These are phyloP conservation scores for Jacaranda copaia DNA, from an alignment of 257 asterid species.

Conservation along the genomic window DNA sequence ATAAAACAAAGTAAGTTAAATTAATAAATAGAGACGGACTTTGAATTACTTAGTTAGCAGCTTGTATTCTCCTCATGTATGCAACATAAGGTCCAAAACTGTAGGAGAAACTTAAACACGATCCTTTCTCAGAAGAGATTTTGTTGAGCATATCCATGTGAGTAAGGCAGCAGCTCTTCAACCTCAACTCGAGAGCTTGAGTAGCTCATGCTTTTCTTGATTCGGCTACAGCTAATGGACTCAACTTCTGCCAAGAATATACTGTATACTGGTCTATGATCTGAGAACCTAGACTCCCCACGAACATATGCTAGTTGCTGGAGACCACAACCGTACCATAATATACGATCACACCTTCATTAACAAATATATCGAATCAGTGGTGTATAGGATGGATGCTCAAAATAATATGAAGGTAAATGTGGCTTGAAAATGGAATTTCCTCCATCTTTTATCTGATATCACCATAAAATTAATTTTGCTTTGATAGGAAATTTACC, in stretches of 20 bases:
- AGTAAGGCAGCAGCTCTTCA: slow-evolving; percentile 75
- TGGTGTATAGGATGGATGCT: too few species aligned
- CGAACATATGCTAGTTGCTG: slow-evolving; percentile 85
- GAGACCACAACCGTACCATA: slow-evolving; percentile 85
- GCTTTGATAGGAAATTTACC: slow-evolving; percentile 49
- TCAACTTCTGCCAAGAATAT: slow-evolving; percentile 80
- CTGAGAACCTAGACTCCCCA: slow-evolving; percentile 90
- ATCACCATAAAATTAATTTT: background rate
- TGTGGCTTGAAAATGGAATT: too few species aligned
- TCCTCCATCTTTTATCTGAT: too few species aligned
- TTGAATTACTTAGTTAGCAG: background rate
- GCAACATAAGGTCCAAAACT: background rate
- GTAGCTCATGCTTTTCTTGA: slow-evolving; percentile 63
- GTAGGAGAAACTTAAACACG: background rate
- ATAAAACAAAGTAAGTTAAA: background rate
- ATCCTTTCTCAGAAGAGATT: slow-evolving; percentile 40
- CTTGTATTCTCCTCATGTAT: background rate
- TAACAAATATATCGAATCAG: slow-evolving; percentile 14
- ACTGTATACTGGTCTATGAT: slow-evolving; percentile 88
- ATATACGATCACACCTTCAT: slow-evolving; percentile 92
- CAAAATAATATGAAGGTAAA: too few species aligned
- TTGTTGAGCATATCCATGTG: slow-evolving; percentile 48
- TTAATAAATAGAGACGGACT: background rate
- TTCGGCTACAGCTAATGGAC: slow-evolving; percentile 53
- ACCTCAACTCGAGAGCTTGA: slow-evolving; percentile 77